Percentiles rank a stretch among this genome's conserved stretches.
Conservation (phyloP, 1,284 basidiomycete genomes). For the Cryptococcus amylolentus region DNA sequence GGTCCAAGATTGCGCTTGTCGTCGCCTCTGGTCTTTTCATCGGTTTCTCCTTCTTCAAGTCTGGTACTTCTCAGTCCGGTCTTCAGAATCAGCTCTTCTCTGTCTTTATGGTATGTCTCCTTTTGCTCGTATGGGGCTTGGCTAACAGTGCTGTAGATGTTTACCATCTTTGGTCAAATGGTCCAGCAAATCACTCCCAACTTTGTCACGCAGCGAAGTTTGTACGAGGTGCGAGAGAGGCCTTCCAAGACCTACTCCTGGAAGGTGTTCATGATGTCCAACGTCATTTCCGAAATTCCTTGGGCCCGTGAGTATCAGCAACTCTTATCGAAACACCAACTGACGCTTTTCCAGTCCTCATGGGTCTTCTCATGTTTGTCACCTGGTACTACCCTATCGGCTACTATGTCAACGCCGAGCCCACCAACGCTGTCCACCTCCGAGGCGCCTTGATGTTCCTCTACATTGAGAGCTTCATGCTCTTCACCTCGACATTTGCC, state of each 20-base stretch:
- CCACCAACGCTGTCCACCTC: conserved; percentile 35
- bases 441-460: conserved; percentile 48
- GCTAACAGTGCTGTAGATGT: conserved; percentile 19
- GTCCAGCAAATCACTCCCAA: conserved; percentile 52
- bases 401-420: conserved; percentile 45
- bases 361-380: conserved; percentile 50
- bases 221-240: conserved; percentile 71
- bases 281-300: conserved; percentile 49
- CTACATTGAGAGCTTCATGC: conserved; percentile 42
- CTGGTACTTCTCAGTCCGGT: conserved; percentile 64
- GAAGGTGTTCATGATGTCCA: conserved; percentile 59
- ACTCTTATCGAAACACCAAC: background rate
- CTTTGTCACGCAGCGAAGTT: conserved; percentile 54
- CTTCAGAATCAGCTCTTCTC: conserved; percentile 77
- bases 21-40: conserved; percentile 51
- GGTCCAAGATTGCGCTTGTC: conserved; percentile 62
- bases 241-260: conserved; percentile 78
- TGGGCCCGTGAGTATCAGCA: conserved; percentile 25
- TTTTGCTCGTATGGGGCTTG: conserved; percentile 26
- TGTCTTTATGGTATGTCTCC: conserved; percentile 46
- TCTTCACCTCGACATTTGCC: conserved; percentile 51
- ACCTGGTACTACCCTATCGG: conserved; percentile 52
- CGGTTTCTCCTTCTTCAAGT: conserved; percentile 61
- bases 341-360: conserved; percentile 46
- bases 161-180: conserved; percentile 50